Percentiles rank a stretch among this genome's conserved stretches.
These are phyloP conservation scores for Sordariomycetes sp. DNA, from an alignment of 2,329 filamentous ascomycete species.

Conservation along the genomic window DNA sequence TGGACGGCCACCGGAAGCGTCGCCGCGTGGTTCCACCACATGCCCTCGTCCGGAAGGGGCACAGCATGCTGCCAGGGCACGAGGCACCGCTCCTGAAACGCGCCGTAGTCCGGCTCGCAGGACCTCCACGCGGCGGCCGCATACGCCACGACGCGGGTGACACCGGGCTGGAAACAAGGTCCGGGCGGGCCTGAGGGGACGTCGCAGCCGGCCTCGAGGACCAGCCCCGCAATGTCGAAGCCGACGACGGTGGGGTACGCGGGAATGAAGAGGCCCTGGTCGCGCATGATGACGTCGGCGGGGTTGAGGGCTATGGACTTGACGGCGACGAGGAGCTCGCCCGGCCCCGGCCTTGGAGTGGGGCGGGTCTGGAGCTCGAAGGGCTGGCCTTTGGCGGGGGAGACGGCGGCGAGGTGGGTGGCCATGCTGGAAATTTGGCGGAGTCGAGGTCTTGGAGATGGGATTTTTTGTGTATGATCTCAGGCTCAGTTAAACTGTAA, in stretches of 20 bases:
- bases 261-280: slow-evolving; percentile 26
- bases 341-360: slow-evolving; percentile 32
- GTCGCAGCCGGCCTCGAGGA: slow-evolving; percentile 26
- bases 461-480: too few species aligned
- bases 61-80: slow-evolving; percentile 28
- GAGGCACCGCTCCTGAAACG: slow-evolving; percentile 30
- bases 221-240: slow-evolving; percentile 30
- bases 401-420: slow-evolving; percentile 29
- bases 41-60: slow-evolving; percentile 17
- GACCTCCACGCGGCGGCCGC: slow-evolving; percentile 27
- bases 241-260: slow-evolving; percentile 29
- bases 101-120: slow-evolving; percentile 32
- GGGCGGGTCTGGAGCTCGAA: slow-evolving; percentile 23
- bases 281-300: slow-evolving; percentile 29
- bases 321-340: slow-evolving; percentile 34
- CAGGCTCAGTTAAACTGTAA: too few species aligned
- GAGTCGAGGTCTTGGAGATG: neutral
- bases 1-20: slow-evolving; percentile 25
- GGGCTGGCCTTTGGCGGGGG: slow-evolving; percentile 20
- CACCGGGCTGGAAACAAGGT: slow-evolving; percentile 16
- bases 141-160: slow-evolving; percentile 27
- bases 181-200: slow-evolving; percentile 16
- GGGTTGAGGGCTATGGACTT: slow-evolving; percentile 38
- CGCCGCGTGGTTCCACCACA: slow-evolving; percentile 28
- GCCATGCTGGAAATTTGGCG: slow-evolving; percentile 13